Evolutionary conservation across 2,329 filamentous ascomycete species (phyloP), one percentile per base, ranked within the genome.

Genomic region (Penicillium sp.): DNA sequence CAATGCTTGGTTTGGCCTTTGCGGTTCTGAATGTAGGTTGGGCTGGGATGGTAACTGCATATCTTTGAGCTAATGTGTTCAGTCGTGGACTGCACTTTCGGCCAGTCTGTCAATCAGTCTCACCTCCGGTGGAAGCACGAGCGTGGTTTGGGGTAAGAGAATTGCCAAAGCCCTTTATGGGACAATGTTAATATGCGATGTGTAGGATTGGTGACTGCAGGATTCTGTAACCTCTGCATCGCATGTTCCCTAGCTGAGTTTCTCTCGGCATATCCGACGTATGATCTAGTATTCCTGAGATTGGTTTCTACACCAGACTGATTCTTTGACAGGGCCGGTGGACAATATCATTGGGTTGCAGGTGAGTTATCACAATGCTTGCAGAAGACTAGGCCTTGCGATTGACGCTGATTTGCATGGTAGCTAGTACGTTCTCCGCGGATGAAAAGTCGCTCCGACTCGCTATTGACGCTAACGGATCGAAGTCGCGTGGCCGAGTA

Each of bases 331-430:
- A 67, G 64, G 1, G 78, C 79, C 1, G 79, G 79, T 50, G 82
- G 80, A 6, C 79, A 84, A 62, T 88, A 88, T 61, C 83, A 88
- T 64, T 88, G 84, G 85, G 85, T 84, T 2, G 83, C 84, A 42
- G 74, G 70, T 64, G 62, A 54, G 62, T 63, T 35, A 13, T 31
- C 14, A 13, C n/a, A 1, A 1, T n/a, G 28, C 14, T 16, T 42
- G 22, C 35, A 19, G 5, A 7, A n/a, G 40, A 35, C 30, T 16
- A 11, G 19, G 19, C n/a, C 2, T 33, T 5, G 27, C 4, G n/a
- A 35, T n/a, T 19, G 22, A 25, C 18, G 30, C 57, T 54, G 54
- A 60, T 19, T 2, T 18, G 2, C 10, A 11, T 7, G 14, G 22
- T 7, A 65, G 64, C 60, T 22, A 67, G 65, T 68, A 64, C 49